These are phyloP conservation scores for Astragalus glycyphyllos DNA, from an alignment of 306 rosid species.

Conservation along the genomic window DNA sequence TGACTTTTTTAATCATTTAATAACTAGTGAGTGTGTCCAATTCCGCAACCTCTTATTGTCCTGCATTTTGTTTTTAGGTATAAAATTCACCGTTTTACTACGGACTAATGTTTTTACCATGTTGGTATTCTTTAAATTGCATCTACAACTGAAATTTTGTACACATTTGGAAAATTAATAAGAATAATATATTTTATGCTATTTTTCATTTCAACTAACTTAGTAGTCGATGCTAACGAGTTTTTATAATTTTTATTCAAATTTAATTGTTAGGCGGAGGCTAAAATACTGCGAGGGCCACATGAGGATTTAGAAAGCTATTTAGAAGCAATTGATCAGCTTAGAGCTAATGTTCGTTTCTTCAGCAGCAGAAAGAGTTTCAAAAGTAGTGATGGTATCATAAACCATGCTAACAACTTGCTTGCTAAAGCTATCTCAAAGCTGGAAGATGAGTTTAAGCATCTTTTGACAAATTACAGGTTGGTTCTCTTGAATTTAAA, in stretches of 20 bases:
- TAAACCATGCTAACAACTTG: conserved; percentile 76
- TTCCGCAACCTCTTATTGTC: background rate
- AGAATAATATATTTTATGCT: background rate
- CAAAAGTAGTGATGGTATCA: conserved; percentile 63
- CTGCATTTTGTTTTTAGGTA: background rate
- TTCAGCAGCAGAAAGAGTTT: conserved; percentile 69
- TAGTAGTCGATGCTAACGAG: background rate
- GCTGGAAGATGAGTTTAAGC: conserved; percentile 92
- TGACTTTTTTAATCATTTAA: conserved; percentile 3
- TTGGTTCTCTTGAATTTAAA: conserved; percentile 38
- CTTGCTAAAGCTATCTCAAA: conserved; percentile 90
- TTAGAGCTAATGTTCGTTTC: conserved; percentile 63
- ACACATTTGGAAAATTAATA: background rate
- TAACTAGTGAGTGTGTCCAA: background rate
- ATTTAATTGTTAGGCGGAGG: conserved; percentile 79
- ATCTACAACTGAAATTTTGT: conserved; percentile 9
- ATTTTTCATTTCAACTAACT: conserved; percentile 28
- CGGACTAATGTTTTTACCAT: background rate
- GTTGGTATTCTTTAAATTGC: conserved; percentile 21
- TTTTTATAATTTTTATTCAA: conserved; percentile 27
- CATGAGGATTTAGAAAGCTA: conserved; percentile 96
- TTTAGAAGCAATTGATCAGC: conserved; percentile 82
- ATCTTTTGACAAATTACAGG: conserved; percentile 88
- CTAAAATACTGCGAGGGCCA: conserved; percentile 91
- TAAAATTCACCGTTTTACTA: conserved; percentile 18